Evolutionary conservation across 148 eudicot genomes (phyloP).

Genomic region (Euryodendron excelsum): DNA sequence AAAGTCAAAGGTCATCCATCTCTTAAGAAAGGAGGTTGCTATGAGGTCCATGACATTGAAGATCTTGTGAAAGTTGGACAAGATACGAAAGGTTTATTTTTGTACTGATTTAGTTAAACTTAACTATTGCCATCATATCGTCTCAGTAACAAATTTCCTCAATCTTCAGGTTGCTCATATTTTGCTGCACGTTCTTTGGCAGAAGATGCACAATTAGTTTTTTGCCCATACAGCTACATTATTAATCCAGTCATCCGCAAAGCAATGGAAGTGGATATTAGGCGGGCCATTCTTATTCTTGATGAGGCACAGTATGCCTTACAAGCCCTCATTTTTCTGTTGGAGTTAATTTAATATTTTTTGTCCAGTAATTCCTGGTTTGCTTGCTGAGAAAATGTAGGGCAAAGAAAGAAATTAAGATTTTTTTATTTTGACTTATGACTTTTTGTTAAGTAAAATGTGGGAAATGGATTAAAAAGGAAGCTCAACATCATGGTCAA

Average conservation of each 20-base stretch:
- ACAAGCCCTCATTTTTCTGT: neutral
- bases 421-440: neutral
- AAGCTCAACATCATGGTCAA: neutral
- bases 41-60: constrained; percentile 95
- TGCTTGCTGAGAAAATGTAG: neutral
- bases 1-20: constrained; percentile 79
- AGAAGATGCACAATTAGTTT: constrained; percentile 74
- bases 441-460: neutral
- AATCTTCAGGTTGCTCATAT: constrained; percentile 87
- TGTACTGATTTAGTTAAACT: neutral
- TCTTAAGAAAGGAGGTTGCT: constrained; percentile 76
- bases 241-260: constrained; percentile 75
- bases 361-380: neutral
- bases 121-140: neutral
- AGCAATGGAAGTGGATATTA: constrained; percentile 89
- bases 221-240: constrained; percentile 91
- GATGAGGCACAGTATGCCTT: constrained; percentile 97
- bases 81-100: constrained; percentile 57
- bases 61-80: constrained; percentile 91
- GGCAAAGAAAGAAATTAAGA: neutral
- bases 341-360: neutral
- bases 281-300: constrained; percentile 72
- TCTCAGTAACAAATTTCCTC: neutral
- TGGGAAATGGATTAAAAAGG: neutral
- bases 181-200: constrained; percentile 93